Percentiles rank a stretch among this genome's conserved stretches.
Evolutionary conservation across 306 rosid species (phyloP).

Genomic region (Cajanus cajan): DNA sequence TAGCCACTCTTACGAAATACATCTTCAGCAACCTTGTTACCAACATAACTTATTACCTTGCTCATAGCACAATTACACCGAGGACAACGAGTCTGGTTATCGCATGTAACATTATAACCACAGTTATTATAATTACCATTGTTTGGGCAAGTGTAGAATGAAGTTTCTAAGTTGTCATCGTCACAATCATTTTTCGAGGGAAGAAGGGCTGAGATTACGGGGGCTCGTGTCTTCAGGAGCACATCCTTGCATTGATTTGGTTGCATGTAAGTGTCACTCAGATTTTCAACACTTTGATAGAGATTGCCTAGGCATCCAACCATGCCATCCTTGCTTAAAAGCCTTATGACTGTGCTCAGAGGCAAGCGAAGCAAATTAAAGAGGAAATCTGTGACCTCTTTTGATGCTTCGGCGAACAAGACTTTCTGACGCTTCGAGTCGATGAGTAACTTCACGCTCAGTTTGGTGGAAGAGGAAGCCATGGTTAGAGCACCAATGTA

Average conservation of each 20-base stretch:
- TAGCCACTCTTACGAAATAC: no score
- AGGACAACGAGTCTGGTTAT: not conserved
- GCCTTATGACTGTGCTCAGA: no score
- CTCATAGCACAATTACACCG: accelerated
- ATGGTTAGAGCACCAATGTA: no score
- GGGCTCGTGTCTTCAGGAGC: constrained; percentile 25
- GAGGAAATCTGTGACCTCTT: no score
- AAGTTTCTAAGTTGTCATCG: not conserved
- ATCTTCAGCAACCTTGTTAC: constrained; percentile 18
- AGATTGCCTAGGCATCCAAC: no score
- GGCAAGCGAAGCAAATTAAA: no score
- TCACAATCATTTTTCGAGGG: not conserved
- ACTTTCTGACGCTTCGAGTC: no score
- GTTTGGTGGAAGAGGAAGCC: no score
- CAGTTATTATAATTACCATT: no score
- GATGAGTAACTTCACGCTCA: no score
- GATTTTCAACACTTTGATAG: constrained; percentile 34
- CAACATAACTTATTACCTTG: accelerated
- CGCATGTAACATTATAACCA: not conserved
- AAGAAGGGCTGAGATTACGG: not conserved
- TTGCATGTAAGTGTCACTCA: constrained; percentile 37
- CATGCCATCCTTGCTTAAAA: no score
- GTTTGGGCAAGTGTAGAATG: not conserved
- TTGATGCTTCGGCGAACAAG: no score
- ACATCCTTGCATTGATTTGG: constrained; percentile 27